Evolutionary conservation across 495 filamentous ascomycete genomes (phyloP).

Genomic region (Hypoxylon perforatum): DNA sequence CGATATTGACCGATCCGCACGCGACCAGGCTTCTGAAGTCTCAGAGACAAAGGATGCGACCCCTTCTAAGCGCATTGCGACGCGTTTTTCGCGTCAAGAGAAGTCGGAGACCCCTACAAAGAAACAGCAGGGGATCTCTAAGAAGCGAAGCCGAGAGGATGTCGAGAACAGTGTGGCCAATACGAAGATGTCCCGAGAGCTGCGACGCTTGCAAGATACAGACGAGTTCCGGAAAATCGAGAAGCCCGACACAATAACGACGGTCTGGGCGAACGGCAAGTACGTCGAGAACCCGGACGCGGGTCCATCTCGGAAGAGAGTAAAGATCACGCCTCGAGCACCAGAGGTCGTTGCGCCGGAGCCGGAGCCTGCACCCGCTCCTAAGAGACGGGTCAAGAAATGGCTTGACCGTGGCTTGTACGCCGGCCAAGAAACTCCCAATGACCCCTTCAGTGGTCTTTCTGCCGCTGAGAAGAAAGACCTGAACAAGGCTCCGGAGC

Average conservation of each 20-base stretch:
- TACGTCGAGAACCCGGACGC: constrained; percentile 47
- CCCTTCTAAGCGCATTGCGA: constrained; percentile 50
- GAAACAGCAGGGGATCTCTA: constrained; percentile 54
- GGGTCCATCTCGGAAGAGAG: constrained; percentile 54
- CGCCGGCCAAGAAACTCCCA: constrained; percentile 76
- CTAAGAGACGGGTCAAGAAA: constrained; percentile 67
- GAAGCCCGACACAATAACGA: constrained; percentile 58
- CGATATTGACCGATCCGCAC: constrained; percentile 31
- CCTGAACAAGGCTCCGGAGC: constrained; percentile 64
- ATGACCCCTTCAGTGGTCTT: constrained; percentile 68
- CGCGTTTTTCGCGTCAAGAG: constrained; percentile 53
- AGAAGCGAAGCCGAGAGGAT: constrained; percentile 59
- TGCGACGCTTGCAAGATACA: constrained; percentile 62
- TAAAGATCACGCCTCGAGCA: constrained; percentile 54
- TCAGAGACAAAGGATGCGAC: constrained; percentile 49
- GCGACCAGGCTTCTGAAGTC: constrained; percentile 32
- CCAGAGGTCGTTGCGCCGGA: constrained; percentile 51
- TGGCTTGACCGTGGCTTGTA: constrained; percentile 90
- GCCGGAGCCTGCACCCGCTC: constrained; percentile 50
- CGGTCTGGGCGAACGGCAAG: constrained; percentile 66
- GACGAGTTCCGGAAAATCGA: constrained; percentile 65
- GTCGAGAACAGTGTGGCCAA: constrained; percentile 49
- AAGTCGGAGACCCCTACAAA: constrained; percentile 57
- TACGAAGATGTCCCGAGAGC: constrained; percentile 56
- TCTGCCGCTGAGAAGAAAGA: constrained; percentile 70